A percentile compares a stretch with the other conserved stretches of the same genome.
Evolutionary conservation across 129 eudicot species (phyloP).

Genomic region (sunflower (Helianthus annuus)): DNA sequence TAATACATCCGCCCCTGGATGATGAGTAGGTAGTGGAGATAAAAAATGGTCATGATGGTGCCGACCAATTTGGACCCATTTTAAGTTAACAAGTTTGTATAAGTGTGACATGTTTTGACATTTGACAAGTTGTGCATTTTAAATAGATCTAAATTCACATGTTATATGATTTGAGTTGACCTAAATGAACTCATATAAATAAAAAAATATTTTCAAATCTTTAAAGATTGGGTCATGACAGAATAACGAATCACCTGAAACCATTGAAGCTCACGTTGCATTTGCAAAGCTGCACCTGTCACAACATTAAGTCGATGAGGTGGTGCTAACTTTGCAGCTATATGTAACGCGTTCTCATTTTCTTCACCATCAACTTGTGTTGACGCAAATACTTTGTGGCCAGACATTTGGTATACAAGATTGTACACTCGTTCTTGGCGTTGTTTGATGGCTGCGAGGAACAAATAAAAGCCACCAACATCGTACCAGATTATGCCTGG

Average conservation of each 20-base stretch:
- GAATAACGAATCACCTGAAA: neutral
- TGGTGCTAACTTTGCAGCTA: constrained; percentile 43
- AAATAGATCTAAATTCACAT: too few species aligned
- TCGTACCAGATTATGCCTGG: neutral
- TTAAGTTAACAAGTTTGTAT: too few species aligned
- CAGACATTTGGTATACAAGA: constrained; percentile 3
- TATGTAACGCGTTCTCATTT: constrained; percentile 39
- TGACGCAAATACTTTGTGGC: neutral
- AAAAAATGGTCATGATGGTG: too few species aligned
- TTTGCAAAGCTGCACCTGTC: constrained; percentile 44
- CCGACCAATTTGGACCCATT: too few species aligned
- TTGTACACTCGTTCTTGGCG: constrained; percentile 22
- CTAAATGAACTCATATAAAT: too few species aligned
- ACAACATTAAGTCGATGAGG: constrained; percentile 33
- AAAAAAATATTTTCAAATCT: too few species aligned
- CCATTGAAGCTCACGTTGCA: constrained; percentile 33
- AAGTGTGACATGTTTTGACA: too few species aligned
- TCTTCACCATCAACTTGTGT: neutral
- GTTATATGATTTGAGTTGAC: too few species aligned
- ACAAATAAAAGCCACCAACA: neutral
- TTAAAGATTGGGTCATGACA: too few species aligned
- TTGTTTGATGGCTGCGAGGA: neutral
- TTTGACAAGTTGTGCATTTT: too few species aligned
- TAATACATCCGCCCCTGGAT: too few species aligned
- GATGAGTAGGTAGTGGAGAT: too few species aligned